Base-by-base conservation (phyloP, 2,329 filamentous ascomycete genomes). In the Fusarium globosum region DNA sequence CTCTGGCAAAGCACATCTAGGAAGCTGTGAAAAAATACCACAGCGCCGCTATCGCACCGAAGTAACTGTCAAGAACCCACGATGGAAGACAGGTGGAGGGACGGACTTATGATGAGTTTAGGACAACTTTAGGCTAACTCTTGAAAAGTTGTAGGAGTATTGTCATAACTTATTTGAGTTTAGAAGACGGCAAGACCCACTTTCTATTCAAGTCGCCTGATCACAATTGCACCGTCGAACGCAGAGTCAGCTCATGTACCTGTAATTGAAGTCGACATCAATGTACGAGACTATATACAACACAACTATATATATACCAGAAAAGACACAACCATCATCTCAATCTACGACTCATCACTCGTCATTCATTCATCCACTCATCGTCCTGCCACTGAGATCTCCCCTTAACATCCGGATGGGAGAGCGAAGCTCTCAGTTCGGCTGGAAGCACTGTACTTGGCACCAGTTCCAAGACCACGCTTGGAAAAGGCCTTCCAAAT, bases 401-500 rank as follows among this genome's bases (percentile, higher is more conserved):
- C 10, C n/a, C 4, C 48, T 65, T 70, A 79, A 58, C 79, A 80
- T 10, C 68, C 76, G 36, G 70, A 45, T 3, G 79, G 79, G 9
- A 80, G 42, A 7, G 66, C 45, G 43, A 79, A 83, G 67, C 80
- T 82, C 72, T 82, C 79, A 11, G 76, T 80, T 11, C 79, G 77
- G 64, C 66, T 72, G n/a, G 42, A 51, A 26, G 68, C 58, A 67
- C 73, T 76, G 53, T 82, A 83, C 43, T 51, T 74, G 10, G 84
- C 84, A 18, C 78, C 77, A 1, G 71, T 61, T 41, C 88, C 88
- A 6, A 90, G 78, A n/a, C 88, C 88, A 52, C 88, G 81, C 84
- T 89, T 89, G 3, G 88, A 87, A 73, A 90, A 89, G 0, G 76
- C 88, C 20, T 73, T 86, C 88, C 88, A 90, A 66, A 90, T 80